Base-by-base conservation (phyloP, 2,329 filamentous ascomycete genomes). In the Verticillium nubilum region DNA sequence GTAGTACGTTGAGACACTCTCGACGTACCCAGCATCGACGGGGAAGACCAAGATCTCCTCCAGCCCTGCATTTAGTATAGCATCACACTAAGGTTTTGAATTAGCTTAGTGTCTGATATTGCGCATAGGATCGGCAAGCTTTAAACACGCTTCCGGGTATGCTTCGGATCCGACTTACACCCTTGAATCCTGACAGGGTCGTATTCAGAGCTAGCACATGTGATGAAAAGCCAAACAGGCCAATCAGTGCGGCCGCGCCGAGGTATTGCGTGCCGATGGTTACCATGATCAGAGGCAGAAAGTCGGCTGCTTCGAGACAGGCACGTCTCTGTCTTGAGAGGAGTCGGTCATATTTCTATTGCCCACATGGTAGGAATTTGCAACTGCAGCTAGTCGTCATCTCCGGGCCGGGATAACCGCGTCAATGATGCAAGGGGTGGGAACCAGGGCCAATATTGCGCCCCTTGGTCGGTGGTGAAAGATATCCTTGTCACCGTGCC, bases 1-100 rank as follows among this genome's bases (percentile, higher is more conserved):
- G 59, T 68, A 69, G 53, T 62, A 62, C 4, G 58, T 58, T 19
- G 56, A 56, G 29, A 47, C 54, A 23, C 56, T 60, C 23, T 56
- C 56, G 6, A 25, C 6, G 28, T 60, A 62, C 17, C 17, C 35
- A 2, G 33, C 13, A 28, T 60, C 58, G 5, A 53, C 26, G 13
- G 58, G 60, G 54, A 58, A 60, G 47, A 53, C 52, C 6, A 62
- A 19, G 5, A 60, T 60, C 3, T 58, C 52, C 2, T 13, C 37
- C 6, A 60, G 60, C 10, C 60, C 58, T 17, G 58, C 60, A n/a
- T 25, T 42, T 0, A 62, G 17, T 31, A 62, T 58, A 19, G 58
- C 58, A 52, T 60, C 58, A n/a, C 60, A 60, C 60, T 60, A 29
- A 4, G 3, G 19, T n/a, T 3, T 33, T 35, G 4, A 23, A 17